Conservation (phyloP, 2,329 filamentous ascomycete genomes). For the Ascochyta koolunga region DNA sequence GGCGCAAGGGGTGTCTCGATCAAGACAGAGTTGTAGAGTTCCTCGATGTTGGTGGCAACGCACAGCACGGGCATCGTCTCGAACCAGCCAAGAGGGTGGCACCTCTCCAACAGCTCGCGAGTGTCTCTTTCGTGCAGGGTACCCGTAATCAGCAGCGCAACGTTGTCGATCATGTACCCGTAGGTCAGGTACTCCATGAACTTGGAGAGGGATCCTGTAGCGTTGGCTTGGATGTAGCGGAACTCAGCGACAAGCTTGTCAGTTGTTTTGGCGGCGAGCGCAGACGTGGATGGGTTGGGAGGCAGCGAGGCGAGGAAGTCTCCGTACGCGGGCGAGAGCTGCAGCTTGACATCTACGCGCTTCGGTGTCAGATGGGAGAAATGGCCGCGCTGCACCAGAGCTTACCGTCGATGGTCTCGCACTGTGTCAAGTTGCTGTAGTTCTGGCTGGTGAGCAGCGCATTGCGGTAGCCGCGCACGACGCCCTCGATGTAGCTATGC, state of each 20-base stretch:
- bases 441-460: slow-evolving; percentile 85
- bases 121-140: slow-evolving; percentile 98
- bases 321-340: slow-evolving; percentile 94
- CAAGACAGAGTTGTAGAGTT: slow-evolving; percentile 96
- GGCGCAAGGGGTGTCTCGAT: slow-evolving; percentile 95
- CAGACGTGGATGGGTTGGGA: slow-evolving; percentile 95
- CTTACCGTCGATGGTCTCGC: slow-evolving; percentile 94
- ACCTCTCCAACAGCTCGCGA: slow-evolving; percentile 90
- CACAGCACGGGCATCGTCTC: slow-evolving; percentile 98
- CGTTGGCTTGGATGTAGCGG: slow-evolving; percentile 92
- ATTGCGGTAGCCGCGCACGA: slow-evolving; percentile 96
- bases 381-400: slow-evolving; percentile 7
- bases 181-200: slow-evolving; percentile 99
- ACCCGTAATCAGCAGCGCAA: slow-evolving; percentile 95
- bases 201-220: slow-evolving; percentile 85
- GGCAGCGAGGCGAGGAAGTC: slow-evolving; percentile 94
- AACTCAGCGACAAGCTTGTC: slow-evolving; percentile 99
- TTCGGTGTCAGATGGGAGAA: slow-evolving; percentile 9
- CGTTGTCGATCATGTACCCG: slow-evolving; percentile 99
- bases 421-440: slow-evolving; percentile 96
- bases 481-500: slow-evolving; percentile 89
- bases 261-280: slow-evolving; percentile 91
- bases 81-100: slow-evolving; percentile 97
- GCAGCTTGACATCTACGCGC: slow-evolving; percentile 90
- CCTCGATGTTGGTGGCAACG: slow-evolving; percentile 97